Conservation (phyloP, 768 basidiomycete genomes). For the Russula abietina region DNA sequence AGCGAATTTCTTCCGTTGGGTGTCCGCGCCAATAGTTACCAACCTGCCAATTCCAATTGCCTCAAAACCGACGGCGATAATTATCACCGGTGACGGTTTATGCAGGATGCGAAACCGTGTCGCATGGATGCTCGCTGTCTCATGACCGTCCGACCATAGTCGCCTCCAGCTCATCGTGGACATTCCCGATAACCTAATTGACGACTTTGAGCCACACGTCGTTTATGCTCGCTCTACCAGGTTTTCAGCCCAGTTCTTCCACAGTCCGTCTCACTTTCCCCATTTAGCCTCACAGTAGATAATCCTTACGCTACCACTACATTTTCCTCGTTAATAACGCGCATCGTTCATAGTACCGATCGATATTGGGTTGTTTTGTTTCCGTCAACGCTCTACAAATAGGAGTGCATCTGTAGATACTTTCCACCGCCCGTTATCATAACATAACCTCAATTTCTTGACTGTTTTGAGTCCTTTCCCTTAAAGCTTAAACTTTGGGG, state of each 20-base stretch:
- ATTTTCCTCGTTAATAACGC: no score
- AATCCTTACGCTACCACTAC: background rate
- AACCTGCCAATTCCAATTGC: background rate
- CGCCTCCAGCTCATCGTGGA: background rate
- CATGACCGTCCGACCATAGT: background rate
- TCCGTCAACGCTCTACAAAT: background rate
- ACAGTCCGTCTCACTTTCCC: background rate
- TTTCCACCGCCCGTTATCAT: background rate
- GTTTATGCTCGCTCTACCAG: background rate
- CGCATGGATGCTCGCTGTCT: background rate
- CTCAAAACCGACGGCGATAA: background rate
- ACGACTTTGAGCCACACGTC: background rate
- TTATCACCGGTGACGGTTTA: background rate
- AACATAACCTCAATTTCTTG: background rate
- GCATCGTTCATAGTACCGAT: background rate
- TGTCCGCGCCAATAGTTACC: background rate
- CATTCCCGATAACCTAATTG: background rate
- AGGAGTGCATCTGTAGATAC: no score
- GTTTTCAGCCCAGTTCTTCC: background rate
- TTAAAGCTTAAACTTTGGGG: no score
- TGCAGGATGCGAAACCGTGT: background rate
- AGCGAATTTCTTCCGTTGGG: background rate
- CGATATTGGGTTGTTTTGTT: background rate
- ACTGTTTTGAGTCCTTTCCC: no score
- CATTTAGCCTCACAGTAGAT: background rate